These are phyloP conservation scores for Trichoderma erinaceum DNA, from an alignment of 495 filamentous ascomycete genomes.

Conservation along the genomic window DNA sequence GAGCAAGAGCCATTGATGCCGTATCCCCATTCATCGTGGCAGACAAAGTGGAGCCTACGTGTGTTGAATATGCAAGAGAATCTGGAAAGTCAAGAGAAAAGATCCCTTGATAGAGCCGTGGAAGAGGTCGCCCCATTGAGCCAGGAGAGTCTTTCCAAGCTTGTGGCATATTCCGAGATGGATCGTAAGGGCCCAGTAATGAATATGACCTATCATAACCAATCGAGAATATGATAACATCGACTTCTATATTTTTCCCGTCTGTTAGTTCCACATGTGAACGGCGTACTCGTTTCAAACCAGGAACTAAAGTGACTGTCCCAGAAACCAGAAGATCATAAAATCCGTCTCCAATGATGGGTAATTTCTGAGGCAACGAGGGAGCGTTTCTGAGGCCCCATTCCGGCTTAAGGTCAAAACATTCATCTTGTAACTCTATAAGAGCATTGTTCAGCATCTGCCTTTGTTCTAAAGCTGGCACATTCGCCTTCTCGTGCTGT, in stretches of 20 bases:
- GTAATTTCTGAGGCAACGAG: not conserved
- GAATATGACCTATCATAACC: not conserved
- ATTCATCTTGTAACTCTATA: not conserved
- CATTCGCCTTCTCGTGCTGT: not conserved
- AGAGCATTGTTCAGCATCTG: not conserved
- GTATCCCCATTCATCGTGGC: not conserved
- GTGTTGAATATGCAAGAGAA: not conserved
- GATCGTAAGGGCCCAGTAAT: not conserved
- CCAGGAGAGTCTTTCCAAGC: conserved; percentile 1
- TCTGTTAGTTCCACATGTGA: conserved; percentile 3
- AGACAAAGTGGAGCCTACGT: not conserved
- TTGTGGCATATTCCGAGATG: not conserved
- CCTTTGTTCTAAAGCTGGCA: not conserved
- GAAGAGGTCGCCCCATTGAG: not conserved
- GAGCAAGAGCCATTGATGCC: not conserved
- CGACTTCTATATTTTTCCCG: not conserved
- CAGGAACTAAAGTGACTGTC: not conserved
- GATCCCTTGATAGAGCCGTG: not conserved
- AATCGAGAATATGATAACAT: not conserved
- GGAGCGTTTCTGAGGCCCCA: not conserved
- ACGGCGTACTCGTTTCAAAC: not conserved
- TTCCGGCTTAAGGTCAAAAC: not conserved
- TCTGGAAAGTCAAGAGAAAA: conserved; percentile 1
- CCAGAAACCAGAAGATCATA: not conserved
- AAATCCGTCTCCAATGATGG: not conserved